Conservation (phyloP, 225 moss, liverwort and hornwort species). For the Polytrichum commune region DNA sequence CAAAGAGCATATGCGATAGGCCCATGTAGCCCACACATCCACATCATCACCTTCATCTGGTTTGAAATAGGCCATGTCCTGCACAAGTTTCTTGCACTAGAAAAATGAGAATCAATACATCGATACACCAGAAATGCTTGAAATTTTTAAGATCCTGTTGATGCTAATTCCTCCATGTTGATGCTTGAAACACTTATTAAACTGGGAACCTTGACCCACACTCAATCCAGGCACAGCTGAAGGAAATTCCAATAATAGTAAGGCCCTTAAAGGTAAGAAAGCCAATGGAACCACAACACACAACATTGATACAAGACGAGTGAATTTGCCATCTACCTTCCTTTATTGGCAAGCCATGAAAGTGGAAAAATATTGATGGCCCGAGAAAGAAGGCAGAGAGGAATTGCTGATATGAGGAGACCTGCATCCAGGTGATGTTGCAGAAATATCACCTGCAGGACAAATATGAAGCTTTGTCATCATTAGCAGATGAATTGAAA, state of each 20-base stretch:
- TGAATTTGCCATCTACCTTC: constrained; percentile 26
- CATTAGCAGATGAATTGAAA: too few species aligned
- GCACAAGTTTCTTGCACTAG: neutral
- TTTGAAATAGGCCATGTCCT: constrained; percentile 50
- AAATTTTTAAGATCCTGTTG: neutral
- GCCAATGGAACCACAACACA: too few species aligned
- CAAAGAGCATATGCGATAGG: constrained; percentile 54
- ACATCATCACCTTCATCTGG: constrained; percentile 66
- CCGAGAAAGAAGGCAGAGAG: constrained; percentile 47
- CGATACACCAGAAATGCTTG: neutral
- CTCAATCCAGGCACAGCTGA: too few species aligned
- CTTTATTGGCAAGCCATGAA: constrained; percentile 57
- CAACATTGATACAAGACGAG: too few species aligned
- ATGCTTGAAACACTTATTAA: neutral
- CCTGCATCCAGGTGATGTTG: constrained; percentile 54
- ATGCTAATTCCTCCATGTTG: constrained; percentile 2
- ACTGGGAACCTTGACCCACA: too few species aligned
- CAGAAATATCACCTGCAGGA: constrained; percentile 45
- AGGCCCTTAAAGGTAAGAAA: too few species aligned
- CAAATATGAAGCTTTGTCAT: neutral
- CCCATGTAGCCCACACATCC: constrained; percentile 62
- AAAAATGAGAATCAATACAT: neutral
- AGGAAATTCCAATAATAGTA: too few species aligned
- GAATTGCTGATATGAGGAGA: constrained; percentile 49
- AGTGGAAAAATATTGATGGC: constrained; percentile 55